These are phyloP conservation scores for Thielaviopsis musarum DNA, from an alignment of 2,329 filamentous ascomycete genomes.

Conservation along the genomic window DNA sequence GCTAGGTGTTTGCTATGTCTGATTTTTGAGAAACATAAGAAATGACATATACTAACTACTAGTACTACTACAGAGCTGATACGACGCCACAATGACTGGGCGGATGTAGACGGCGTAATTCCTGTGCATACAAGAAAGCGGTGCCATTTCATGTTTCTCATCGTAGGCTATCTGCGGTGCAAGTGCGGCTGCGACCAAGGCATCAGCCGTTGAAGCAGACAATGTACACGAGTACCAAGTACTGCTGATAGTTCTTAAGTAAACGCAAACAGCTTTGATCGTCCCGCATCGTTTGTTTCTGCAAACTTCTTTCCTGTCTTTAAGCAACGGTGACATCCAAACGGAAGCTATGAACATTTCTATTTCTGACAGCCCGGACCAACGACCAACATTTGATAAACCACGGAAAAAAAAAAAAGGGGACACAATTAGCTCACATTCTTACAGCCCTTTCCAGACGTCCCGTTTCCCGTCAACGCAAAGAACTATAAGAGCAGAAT, in stretches of 20 bases:
- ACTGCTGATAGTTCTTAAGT: background rate
- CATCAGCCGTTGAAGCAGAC: background rate
- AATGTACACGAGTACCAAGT: background rate
- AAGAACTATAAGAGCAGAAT: background rate
- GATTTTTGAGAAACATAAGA: background rate
- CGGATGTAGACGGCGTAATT: background rate
- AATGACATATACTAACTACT: background rate
- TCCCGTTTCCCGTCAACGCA: background rate
- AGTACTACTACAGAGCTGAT: background rate
- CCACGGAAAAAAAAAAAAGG: background rate
- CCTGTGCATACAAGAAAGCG: background rate
- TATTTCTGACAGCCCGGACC: background rate
- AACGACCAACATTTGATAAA: background rate
- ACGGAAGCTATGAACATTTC: background rate
- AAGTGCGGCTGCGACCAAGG: background rate
- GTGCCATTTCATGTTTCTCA: background rate
- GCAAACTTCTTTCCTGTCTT: background rate
- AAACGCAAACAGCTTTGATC: background rate
- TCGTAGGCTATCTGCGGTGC: background rate
- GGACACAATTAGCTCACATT: background rate
- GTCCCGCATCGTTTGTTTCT: background rate
- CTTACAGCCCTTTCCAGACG: background rate
- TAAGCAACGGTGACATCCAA: background rate
- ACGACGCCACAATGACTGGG: background rate
- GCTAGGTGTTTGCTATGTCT: background rate